A percentile compares a stretch with the other conserved stretches of the same genome.
These are phyloP conservation scores for Aspergillus ellipticus DNA, from an alignment of 495 filamentous ascomycete genomes.

Conservation along the genomic window DNA sequence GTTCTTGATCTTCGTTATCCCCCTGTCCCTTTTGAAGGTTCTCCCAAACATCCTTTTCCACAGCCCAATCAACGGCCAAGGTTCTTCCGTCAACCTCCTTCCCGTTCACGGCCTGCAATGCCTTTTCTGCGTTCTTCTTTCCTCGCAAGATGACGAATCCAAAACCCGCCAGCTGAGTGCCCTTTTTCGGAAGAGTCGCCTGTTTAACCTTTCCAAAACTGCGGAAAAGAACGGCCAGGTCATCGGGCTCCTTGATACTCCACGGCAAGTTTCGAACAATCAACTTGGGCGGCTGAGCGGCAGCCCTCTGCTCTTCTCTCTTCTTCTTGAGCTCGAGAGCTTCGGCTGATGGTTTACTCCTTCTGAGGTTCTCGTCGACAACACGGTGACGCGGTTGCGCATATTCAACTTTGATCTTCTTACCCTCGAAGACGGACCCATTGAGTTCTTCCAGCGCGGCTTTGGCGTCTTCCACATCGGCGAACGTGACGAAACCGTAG, in stretches of 20 bases:
- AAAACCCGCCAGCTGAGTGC: constrained; percentile 74
- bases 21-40: constrained; percentile 46
- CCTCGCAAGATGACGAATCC: constrained; percentile 88
- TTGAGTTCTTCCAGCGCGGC: constrained; percentile 75
- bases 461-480: constrained; percentile 85
- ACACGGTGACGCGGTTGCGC: constrained; percentile 81
- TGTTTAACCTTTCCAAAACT: constrained; percentile 87
- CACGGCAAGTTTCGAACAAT: constrained; percentile 96
- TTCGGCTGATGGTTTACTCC: constrained; percentile 44
- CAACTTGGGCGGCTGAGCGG: constrained; percentile 67
- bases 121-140: constrained; percentile 87
- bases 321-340: constrained; percentile 52
- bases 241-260: constrained; percentile 83
- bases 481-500: constrained; percentile 95
- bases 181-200: constrained; percentile 72
- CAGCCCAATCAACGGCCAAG: constrained; percentile 92
- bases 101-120: constrained; percentile 79
- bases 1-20: constrained; percentile 23
- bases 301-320: constrained; percentile 54
- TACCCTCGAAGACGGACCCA: constrained; percentile 66
- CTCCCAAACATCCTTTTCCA: constrained; percentile 86
- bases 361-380: constrained; percentile 46
- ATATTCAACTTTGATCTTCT: constrained; percentile 79
- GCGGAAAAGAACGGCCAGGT: constrained; percentile 71
- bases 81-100: constrained; percentile 82